A percentile compares a stretch with the other conserved stretches of the same genome.
These are phyloP conservation scores for Gracilariopsis chorda DNA, from an alignment of 23 red algal species.

Conservation along the genomic window DNA sequence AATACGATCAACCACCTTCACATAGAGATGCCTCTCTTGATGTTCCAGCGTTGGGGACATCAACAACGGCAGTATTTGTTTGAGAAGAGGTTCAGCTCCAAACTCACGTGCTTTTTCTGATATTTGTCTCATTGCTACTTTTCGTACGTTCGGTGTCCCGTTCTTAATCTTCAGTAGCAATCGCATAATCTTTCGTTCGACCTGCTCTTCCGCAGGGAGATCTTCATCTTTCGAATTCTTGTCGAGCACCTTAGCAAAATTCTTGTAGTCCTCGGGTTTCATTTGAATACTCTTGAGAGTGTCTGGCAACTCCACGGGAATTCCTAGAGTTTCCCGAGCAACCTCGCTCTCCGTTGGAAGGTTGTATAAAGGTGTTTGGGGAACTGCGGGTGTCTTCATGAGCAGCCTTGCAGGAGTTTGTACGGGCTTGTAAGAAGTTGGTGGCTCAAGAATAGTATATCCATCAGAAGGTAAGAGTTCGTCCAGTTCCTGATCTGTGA, in stretches of 20 bases:
- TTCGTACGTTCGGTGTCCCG: conserved; percentile 70
- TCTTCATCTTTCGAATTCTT: conserved; percentile 67
- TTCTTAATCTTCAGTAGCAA: conserved; percentile 94
- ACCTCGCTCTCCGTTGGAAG: conserved; percentile 66
- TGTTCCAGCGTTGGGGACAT: conserved; percentile 88
- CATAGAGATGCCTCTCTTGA: conserved; percentile 85
- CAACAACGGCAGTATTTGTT: conserved; percentile 76
- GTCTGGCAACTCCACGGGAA: conserved; percentile 52
- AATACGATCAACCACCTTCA: conserved; percentile 87
- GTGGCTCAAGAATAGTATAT: conserved; percentile 78
- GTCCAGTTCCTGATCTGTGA: conserved; percentile 80
- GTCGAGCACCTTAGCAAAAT: conserved; percentile 75
- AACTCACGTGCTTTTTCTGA: conserved; percentile 82
- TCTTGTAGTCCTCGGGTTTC: conserved; percentile 86
- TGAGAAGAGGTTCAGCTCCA: conserved; percentile 78
- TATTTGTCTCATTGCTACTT: conserved; percentile 81
- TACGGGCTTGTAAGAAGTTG: conserved; percentile 63
- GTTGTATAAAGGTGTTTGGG: conserved; percentile 47
- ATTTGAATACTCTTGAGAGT: conserved; percentile 77
- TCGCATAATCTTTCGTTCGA: conserved; percentile 77
- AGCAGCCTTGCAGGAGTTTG: conserved; percentile 47
- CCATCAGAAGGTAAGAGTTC: conserved; percentile 82
- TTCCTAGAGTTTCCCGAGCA: conserved; percentile 34
- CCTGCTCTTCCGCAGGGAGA: conserved; percentile 65
- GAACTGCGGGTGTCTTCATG: conserved; percentile 29